phyloP scores from a whole-genome alignment of 2,329 filamentous ascomycete species.

The Penicillium vulpinum region DNA sequence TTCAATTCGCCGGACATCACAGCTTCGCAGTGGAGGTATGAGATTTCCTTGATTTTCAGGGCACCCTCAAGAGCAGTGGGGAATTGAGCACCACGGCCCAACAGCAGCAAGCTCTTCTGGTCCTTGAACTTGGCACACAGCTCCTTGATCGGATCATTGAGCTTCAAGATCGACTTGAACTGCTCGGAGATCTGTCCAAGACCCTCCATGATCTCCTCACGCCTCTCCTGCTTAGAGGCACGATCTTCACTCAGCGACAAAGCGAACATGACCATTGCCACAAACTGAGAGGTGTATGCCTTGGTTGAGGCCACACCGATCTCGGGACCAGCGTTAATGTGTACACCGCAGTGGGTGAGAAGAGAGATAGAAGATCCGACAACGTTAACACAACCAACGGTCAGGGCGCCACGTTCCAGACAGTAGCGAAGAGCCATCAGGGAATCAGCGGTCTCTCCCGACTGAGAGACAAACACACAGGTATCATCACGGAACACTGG shows the following conservation, averaged over 20 bases:
- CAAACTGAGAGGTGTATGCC: constrained; percentile 98
- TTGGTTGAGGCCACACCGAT: constrained; percentile 99
- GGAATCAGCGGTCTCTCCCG: constrained; percentile 96
- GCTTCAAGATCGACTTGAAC: constrained; percentile 86
- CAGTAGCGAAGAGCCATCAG: constrained; percentile 97
- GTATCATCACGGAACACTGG: constrained; percentile 99
- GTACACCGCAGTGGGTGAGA: constrained; percentile 98
- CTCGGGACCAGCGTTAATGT: constrained; percentile 98
- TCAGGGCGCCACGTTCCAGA: constrained; percentile 93
- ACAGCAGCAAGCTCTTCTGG: constrained; percentile 91
- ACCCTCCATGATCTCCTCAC: constrained; percentile 95
- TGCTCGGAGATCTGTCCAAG: constrained; percentile 83
- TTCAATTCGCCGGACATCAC: constrained; percentile 99
- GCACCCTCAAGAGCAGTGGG: constrained; percentile 93
- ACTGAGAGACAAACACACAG: constrained; percentile 98
- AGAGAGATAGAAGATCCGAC: constrained; percentile 98
- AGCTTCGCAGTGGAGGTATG: constrained; percentile 98
- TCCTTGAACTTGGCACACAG: constrained; percentile 93
- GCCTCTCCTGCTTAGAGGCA: constrained; percentile 86
- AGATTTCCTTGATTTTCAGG: constrained; percentile 99
- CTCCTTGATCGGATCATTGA: constrained; percentile 91
- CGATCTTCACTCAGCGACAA: constrained; percentile 95
- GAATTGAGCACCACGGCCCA: constrained; percentile 94
- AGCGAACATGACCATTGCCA: constrained; percentile 99
- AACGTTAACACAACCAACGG: constrained; percentile 97